These are phyloP conservation scores for Tetrahymena borealis DNA, from an alignment of 73 alveolate species.

Conservation along the genomic window DNA sequence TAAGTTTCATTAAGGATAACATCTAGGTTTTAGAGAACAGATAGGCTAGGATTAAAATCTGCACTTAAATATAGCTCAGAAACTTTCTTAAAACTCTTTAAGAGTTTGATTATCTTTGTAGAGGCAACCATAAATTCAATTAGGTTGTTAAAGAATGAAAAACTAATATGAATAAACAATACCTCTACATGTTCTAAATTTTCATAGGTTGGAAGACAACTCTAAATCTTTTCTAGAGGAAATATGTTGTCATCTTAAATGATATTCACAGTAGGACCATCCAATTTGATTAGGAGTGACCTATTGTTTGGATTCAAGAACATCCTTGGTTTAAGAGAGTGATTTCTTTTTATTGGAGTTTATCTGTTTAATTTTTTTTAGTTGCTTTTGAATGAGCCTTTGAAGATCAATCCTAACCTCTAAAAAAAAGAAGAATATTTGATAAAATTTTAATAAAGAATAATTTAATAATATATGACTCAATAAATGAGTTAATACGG, in stretches of 20 bases:
- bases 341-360: too few relatives aligned
- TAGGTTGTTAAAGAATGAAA: not conserved
- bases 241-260: not conserved
- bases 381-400: too few relatives aligned
- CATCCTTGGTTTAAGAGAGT: too few relatives aligned
- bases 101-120: not conserved
- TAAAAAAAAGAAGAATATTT: too few relatives aligned
- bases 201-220: not conserved
- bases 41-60: not conserved
- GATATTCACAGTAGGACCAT: not conserved
- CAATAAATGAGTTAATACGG: too few relatives aligned
- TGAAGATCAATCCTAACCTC: too few relatives aligned
- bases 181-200: not conserved
- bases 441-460: too few relatives aligned
- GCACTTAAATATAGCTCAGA: not conserved
- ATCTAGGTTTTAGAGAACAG: not conserved
- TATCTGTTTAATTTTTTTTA: too few relatives aligned
- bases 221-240: not conserved
- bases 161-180: not conserved
- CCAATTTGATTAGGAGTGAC: not conserved
- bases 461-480: too few relatives aligned
- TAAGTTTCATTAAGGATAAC: not conserved
- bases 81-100: not conserved
- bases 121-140: not conserved
- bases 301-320: not conserved